Evolutionary conservation across 768 basidiomycete species (phyloP).

Genomic region (Strobilomyces dryophilus): DNA sequence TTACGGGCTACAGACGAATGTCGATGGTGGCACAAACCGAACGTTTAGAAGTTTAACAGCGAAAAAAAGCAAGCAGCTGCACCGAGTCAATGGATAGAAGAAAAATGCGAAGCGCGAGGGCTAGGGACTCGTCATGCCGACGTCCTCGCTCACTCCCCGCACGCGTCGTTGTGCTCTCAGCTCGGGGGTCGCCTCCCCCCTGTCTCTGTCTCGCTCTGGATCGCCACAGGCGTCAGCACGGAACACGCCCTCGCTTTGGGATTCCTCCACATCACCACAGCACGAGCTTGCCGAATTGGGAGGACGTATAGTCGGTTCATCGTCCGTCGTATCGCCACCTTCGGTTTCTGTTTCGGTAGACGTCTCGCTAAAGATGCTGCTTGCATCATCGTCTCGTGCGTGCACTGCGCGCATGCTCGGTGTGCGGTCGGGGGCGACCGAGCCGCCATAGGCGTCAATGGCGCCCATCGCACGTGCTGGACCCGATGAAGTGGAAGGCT

Average conservation of each 20-base stretch:
- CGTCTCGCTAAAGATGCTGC: conserved; percentile 35
- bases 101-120: background rate
- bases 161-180: conserved; percentile 27
- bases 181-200: conserved; percentile 32
- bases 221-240: conserved; percentile 12
- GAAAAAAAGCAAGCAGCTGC: background rate
- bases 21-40: conserved; percentile 12
- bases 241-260: conserved; percentile 29
- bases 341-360: conserved; percentile 49
- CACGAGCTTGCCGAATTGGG: conserved; percentile 37
- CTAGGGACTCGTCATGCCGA: conserved; percentile 31
- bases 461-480: conserved; percentile 52
- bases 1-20: conserved; percentile 22
- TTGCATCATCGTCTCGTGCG: conserved; percentile 29
- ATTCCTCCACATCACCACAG: conserved; percentile 36
- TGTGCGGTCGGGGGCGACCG: conserved; percentile 33
- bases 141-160: conserved; percentile 29
- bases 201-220: conserved; percentile 22
- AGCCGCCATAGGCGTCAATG: conserved; percentile 48
- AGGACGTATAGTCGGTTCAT: conserved; percentile 78
- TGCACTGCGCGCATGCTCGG: conserved; percentile 21
- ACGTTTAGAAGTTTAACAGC: background rate
- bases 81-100: background rate
- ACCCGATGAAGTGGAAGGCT: conserved; percentile 20
- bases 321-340: conserved; percentile 63